Base-by-base conservation (phyloP, 2,329 filamentous ascomycete genomes). In the Monilinia polystroma region DNA sequence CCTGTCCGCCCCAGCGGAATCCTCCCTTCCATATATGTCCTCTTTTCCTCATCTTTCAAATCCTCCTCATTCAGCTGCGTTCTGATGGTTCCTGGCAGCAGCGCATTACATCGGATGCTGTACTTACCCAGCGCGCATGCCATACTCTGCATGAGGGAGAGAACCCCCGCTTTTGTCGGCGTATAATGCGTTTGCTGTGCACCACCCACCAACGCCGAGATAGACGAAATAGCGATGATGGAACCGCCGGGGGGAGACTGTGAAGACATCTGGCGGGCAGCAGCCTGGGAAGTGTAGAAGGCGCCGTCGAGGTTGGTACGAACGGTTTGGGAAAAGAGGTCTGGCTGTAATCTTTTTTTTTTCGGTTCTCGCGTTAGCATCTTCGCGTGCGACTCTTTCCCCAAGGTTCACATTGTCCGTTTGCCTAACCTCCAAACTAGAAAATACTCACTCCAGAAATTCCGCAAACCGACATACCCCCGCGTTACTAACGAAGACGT, bases 381-480 rank as follows among this genome's bases (percentile, higher is more conserved):
- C 11, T 2, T 14, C 18, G 23, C 10, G 35, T 41, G 4, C 23
- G 18, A n/a, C 2, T 49, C 29, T 29, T 20, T 51, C 20, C 12
- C 45, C n/a, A n/a, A 8, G 23, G 29, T 29, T 43, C 29, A 6
- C 4, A 23, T 45, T 6, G 1, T 3, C 18, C 41, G 26, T 16
- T 38, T 4, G 3, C 47, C 12, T 12, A 16, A 12, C 18, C 29
- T 20, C 11, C 2, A 58, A 56, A 47, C 66, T 58, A 47, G 54
- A 47, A 38, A 56, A 18, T 29, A 74, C 81, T 71, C 73, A 88
- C 84, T 89, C 87, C 32, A 97, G 79, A 75, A 97, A 96, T 71
- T 96, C 91, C 67, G 90, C 89, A 78, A 97, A 97, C 70, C 90
- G 85, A 81, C 92, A 97, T 68, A 97, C 85, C 8, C 93, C 93